Conservation (phyloP, 805 yeast species). For the Wickerhamia fluorescens region DNA sequence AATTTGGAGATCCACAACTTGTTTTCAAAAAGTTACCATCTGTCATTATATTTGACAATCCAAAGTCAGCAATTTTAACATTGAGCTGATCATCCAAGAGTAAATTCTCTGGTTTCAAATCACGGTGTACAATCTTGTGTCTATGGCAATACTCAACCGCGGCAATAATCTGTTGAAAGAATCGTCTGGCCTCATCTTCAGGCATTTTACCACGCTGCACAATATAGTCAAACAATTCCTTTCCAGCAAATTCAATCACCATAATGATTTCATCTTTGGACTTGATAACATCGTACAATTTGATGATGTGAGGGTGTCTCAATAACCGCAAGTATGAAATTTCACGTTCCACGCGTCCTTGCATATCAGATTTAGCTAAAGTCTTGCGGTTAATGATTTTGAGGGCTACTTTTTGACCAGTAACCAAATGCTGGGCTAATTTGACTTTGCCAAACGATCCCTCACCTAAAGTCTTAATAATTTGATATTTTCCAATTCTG, state of each 20-base stretch:
- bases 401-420: conserved; percentile 23
- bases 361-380: conserved; percentile 25
- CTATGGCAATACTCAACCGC: conserved; percentile 26
- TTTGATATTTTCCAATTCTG: conserved; percentile 63
- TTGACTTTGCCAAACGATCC: conserved; percentile 27
- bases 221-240: conserved; percentile 23
- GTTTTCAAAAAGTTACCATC: conserved; percentile 26
- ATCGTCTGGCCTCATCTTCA: conserved; percentile 23
- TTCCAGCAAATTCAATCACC: conserved; percentile 25
- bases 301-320: conserved; percentile 26
- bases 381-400: conserved; percentile 24
- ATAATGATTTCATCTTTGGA: conserved; percentile 24
- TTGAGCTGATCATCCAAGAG: conserved; percentile 23
- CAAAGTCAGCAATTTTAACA: conserved; percentile 25
- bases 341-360: conserved; percentile 23
- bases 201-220: conserved; percentile 24
- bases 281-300: conserved; percentile 24
- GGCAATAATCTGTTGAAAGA: conserved; percentile 24
- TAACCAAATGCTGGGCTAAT: conserved; percentile 21
- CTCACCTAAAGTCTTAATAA: conserved; percentile 23
- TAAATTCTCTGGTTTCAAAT: conserved; percentile 78
- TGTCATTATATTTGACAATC: conserved; percentile 25
- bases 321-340: conserved; percentile 22
- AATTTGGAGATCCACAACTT: conserved; percentile 24
- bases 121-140: conserved; percentile 43